Percentiles rank a stretch among this genome's conserved stretches.
phyloP scores from a whole-genome alignment of 371 early-diverging fungal genomes.

The Actinomortierella wolfii region DNA sequence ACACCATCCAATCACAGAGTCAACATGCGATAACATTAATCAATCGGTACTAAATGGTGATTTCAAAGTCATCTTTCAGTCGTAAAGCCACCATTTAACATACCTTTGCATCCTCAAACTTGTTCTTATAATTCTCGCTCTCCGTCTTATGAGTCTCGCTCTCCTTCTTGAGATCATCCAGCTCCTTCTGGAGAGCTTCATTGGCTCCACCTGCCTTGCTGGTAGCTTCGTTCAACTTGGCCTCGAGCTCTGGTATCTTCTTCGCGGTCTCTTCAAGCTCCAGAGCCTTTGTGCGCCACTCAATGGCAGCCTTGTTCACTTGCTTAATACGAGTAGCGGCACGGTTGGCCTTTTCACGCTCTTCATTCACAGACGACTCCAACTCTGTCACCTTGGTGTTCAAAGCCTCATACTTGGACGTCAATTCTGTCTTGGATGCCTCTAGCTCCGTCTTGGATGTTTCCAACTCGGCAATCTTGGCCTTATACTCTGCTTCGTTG shows the following conservation, averaged over 20 bases:
- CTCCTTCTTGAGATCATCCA: slow-evolving; percentile 8
- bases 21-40: too few relatives aligned
- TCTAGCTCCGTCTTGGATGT: slow-evolving; percentile 19
- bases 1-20: too few relatives aligned
- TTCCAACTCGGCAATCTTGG: slow-evolving; percentile 4
- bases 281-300: slow-evolving; percentile 8
- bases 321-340: too few relatives aligned
- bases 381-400: slow-evolving; percentile 3
- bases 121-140: slow-evolving; percentile 26
- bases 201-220: slow-evolving; percentile 13
- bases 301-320: not conserved
- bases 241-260: slow-evolving; percentile 25
- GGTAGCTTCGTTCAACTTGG: slow-evolving; percentile 18
- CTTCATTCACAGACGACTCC: slow-evolving; percentile 1
- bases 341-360: not conserved
- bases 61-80: too few relatives aligned
- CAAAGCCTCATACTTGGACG: slow-evolving; percentile 7
- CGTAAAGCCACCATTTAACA: too few relatives aligned
- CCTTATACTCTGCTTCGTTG: slow-evolving; percentile 16
- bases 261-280: slow-evolving; percentile 16
- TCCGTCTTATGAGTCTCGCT: slow-evolving; percentile 24
- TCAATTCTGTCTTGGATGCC: slow-evolving; percentile 3
- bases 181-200: slow-evolving; percentile 11
- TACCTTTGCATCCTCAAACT: slow-evolving; percentile 36
- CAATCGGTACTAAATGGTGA: too few relatives aligned